Evolutionary conservation across 2,329 filamentous ascomycete species (phyloP).

Genomic region (Colletotrichum musae): DNA sequence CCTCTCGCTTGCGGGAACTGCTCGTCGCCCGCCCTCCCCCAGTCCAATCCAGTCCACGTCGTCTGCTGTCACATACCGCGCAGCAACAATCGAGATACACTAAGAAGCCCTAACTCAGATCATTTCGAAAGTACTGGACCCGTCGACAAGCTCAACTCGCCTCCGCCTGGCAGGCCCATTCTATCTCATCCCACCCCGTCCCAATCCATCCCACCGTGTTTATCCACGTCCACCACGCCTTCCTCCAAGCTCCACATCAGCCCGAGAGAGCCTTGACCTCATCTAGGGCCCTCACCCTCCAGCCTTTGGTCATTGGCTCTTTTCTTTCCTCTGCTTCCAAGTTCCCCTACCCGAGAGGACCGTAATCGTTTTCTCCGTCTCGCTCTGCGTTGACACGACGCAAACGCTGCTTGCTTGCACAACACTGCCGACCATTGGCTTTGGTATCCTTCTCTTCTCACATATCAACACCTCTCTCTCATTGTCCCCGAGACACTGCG

Average conservation of each 20-base stretch:
- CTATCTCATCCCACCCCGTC: neutral
- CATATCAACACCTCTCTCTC: conserved; percentile 19
- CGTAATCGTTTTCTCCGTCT: conserved; percentile 22
- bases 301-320: conserved; percentile 34
- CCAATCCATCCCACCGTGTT: no score
- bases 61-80: conserved; percentile 35
- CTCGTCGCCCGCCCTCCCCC: conserved; percentile 30
- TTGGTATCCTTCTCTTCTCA: conserved; percentile 20
- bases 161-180: conserved; percentile 34
- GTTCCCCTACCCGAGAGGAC: conserved; percentile 8
- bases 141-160: conserved; percentile 35
- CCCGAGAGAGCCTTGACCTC: conserved; percentile 37
- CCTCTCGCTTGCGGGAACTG: conserved; percentile 33
- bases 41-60: neutral
- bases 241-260: conserved; percentile 39
- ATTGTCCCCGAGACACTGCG: conserved; percentile 39
- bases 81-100: conserved; percentile 38
- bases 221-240: neutral
- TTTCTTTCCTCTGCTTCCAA: conserved; percentile 25
- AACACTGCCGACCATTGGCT: conserved; percentile 6
- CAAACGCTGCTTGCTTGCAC: conserved; percentile 17
- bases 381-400: conserved; percentile 19
- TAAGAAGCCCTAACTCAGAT: conserved; percentile 38
- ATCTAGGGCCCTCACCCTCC: conserved; percentile 40
- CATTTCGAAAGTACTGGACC: conserved; percentile 34